Percentiles rank a stretch among this genome's conserved stretches.
Conservation (phyloP, 2,329 filamentous ascomycete genomes). For the Sordariomycetes sp. region DNA sequence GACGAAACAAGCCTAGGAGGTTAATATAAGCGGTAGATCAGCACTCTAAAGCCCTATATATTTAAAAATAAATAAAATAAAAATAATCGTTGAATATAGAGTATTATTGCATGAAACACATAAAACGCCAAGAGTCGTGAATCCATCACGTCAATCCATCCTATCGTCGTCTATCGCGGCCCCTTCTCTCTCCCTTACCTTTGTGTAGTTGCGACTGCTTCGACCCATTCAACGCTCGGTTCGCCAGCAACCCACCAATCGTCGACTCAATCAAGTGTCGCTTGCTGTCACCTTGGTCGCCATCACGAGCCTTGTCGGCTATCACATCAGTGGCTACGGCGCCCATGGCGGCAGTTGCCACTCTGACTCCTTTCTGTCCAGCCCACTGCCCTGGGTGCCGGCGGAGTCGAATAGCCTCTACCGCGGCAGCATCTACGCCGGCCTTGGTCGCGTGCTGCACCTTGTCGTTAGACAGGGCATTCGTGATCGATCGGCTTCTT, state of each 20-base stretch:
- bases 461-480: neutral
- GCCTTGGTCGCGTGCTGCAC: conserved; percentile 6
- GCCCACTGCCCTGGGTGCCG: conserved; percentile 28
- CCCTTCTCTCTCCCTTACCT: too few relatives aligned
- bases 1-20: too few relatives aligned
- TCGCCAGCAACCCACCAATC: conserved; percentile 11
- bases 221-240: conserved; percentile 12
- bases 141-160: too few relatives aligned
- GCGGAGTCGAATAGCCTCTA: conserved; percentile 26
- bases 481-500: neutral
- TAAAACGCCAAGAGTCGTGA: too few relatives aligned
- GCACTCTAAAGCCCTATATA: too few relatives aligned
- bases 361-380: conserved; percentile 25
- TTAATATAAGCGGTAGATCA: too few relatives aligned
- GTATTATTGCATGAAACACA: too few relatives aligned
- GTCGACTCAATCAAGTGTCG: conserved; percentile 10
- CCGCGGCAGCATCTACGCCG: conserved; percentile 27
- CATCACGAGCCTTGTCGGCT: conserved; percentile 6
- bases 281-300: conserved; percentile 4
- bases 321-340: conserved; percentile 28
- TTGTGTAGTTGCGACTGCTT: too few relatives aligned
- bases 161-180: too few relatives aligned
- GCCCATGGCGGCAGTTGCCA: conserved; percentile 29
- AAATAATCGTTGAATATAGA: too few relatives aligned
- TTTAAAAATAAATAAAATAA: too few relatives aligned